phyloP scores from a whole-genome alignment of 2,329 filamentous ascomycete genomes.

The Drechslera avenae region DNA sequence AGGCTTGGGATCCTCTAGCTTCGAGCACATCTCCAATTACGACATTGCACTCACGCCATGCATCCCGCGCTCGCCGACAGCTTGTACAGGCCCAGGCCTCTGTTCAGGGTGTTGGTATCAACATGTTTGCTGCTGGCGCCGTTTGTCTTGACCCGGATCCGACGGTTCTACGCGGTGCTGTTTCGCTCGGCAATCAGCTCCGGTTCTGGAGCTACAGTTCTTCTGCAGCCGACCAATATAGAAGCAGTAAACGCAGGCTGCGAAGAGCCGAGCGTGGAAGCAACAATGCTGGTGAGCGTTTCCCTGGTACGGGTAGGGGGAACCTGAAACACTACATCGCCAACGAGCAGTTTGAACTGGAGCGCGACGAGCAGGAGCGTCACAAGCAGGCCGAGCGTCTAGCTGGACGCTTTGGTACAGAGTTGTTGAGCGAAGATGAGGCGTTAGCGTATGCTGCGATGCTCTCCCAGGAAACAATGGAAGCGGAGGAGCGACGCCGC shows the following conservation, averaged over 20 bases:
- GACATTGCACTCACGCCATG: slow-evolving; percentile 84
- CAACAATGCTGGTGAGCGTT: slow-evolving; percentile 64
- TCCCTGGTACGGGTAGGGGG: slow-evolving; percentile 67
- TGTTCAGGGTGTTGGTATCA: slow-evolving; percentile 70
- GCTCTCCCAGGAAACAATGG: slow-evolving; percentile 64
- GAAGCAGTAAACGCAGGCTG: slow-evolving; percentile 77
- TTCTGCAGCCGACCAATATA: slow-evolving; percentile 71
- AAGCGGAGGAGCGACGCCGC: slow-evolving; percentile 55
- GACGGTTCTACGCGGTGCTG: slow-evolving; percentile 80
- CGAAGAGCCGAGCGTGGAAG: slow-evolving; percentile 70
- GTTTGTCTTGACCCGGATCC: slow-evolving; percentile 88
- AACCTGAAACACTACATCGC: slow-evolving; percentile 82
- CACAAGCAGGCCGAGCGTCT: slow-evolving; percentile 72
- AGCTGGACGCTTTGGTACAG: slow-evolving; percentile 81
- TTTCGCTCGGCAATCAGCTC: slow-evolving; percentile 84
- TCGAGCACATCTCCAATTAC: slow-evolving; percentile 79
- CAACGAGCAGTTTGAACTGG: slow-evolving; percentile 81
- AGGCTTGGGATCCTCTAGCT: slow-evolving; percentile 94
- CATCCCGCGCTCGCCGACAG: slow-evolving; percentile 79
- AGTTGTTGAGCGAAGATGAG: slow-evolving; percentile 69
- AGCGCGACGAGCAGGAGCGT: slow-evolving; percentile 70
- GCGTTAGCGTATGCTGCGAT: slow-evolving; percentile 67
- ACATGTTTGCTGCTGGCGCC: slow-evolving; percentile 80
- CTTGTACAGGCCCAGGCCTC: slow-evolving; percentile 70
- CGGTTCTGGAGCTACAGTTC: slow-evolving; percentile 95